Evolutionary conservation across 257 asterid genomes (phyloP).

Genomic region (Solanum sitiens): DNA sequence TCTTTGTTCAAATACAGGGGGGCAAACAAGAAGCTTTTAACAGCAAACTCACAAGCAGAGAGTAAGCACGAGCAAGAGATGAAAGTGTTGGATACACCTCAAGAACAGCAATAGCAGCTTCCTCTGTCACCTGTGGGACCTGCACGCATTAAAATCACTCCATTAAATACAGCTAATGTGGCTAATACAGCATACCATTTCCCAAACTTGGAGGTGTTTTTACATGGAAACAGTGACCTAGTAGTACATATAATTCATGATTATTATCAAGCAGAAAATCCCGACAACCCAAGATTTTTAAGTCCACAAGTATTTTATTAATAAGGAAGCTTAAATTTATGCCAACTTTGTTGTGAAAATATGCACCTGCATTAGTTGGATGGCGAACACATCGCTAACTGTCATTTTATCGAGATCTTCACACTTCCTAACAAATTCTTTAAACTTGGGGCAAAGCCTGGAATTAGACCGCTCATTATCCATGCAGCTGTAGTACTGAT

Average conservation of each 20-base stretch:
- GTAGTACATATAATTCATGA: neutral
- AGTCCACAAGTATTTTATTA: neutral
- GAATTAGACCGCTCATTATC: constrained; percentile 26
- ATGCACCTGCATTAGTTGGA: constrained; percentile 95
- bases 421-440: constrained; percentile 59
- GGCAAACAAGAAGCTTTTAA: neutral
- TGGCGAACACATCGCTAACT: constrained; percentile 80
- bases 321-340: neutral
- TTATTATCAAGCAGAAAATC: neutral
- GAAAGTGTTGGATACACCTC: constrained; percentile 79
- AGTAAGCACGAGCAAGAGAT: constrained; percentile 79
- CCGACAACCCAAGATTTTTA: neutral
- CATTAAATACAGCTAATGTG: neutral
- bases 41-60: constrained; percentile 57
- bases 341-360: neutral
- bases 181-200: neutral
- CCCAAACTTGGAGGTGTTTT: neutral
- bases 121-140: constrained; percentile 98
- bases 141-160: constrained; percentile 16
- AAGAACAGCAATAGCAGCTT: constrained; percentile 71
- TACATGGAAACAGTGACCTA: neutral
- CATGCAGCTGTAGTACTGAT: constrained; percentile 54
- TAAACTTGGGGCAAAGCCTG: constrained; percentile 51
- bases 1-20: neutral
- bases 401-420: constrained; percentile 83